Base-by-base conservation (phyloP, 1,284 basidiomycete species). In the Cerrena zonata region DNA sequence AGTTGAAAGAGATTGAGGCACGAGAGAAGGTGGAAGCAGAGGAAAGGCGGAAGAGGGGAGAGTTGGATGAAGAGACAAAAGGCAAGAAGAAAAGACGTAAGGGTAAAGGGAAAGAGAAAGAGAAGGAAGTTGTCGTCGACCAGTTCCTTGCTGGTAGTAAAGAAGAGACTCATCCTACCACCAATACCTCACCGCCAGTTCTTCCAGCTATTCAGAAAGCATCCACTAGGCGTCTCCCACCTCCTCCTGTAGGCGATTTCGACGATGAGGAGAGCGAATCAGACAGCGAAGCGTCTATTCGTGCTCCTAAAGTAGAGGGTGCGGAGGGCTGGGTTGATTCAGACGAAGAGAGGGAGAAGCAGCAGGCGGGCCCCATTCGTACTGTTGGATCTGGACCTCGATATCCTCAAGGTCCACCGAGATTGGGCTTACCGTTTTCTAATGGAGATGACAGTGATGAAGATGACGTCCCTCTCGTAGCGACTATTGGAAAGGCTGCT, bases 401-500 rank as follows among this genome's bases (percentile, higher is more conserved):
- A 56, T 75, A 76, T 58, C 12, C 55, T 53, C 24, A 54, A 51
- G 4, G 52, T 60, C 26, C 57, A 55, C 7, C 58, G 53, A 7
- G 21, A 22, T 19, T 40, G 7, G 10, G 10, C 5, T 18, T 40
- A 7, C 15, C 39, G 7, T 10, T 10, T 10, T 41, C 49, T 56
- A 41, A 55, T 26, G 48, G 24, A 5, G 75, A 72, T 22, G 73
- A 73, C 19, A 77, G 83, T 58, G 86, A 83, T 57, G 88, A 89
- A 45, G 86, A 89, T 57, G 86, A 90, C 65, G 55, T 89, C 40
- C 87, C 87, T 4, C 71, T 89, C n/a, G 78, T 79, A 21, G 77
- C 78, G 12, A 78, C 84, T 11, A 72, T 82, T n/a, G 67, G 70
- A 45, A 75, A 76, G 22, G 78, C 72, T 13, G 63, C 67, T 12